Evolutionary conservation across 192 early-diverging fungal genomes (phyloP).

Genomic region (Podila horticola): DNA sequence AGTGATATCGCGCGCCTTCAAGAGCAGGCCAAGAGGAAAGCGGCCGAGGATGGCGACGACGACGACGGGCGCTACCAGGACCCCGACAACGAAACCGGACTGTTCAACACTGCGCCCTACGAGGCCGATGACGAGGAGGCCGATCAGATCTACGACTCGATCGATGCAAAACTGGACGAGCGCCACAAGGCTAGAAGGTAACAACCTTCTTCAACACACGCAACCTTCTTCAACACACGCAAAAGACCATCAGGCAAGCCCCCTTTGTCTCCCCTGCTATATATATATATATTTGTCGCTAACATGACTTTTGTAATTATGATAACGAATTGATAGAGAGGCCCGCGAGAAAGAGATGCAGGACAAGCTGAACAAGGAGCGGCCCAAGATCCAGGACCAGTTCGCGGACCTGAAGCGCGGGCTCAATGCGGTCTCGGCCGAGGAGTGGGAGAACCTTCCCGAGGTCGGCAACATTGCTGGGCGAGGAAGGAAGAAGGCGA

Average conservation of each 20-base stretch:
- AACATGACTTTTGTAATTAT: too few relatives aligned
- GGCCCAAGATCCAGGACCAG: conserved; percentile 87
- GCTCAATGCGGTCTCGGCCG: conserved; percentile 76
- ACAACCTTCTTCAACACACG: too few relatives aligned
- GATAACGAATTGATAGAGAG: conserved; percentile 58
- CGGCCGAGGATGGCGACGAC: conserved; percentile 70
- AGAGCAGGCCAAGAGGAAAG: conserved; percentile 57
- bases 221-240: too few relatives aligned
- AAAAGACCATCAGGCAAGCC: too few relatives aligned
- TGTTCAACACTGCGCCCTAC: conserved; percentile 89
- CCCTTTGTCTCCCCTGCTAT: too few relatives aligned
- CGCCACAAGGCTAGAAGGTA: conserved; percentile 72
- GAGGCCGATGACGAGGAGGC: conserved; percentile 99
- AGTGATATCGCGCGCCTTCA: conserved; percentile 49
- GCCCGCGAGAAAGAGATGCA: conserved; percentile 77
- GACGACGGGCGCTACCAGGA: conserved; percentile 85
- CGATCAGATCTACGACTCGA: conserved; percentile 88
- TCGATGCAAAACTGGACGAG: conserved; percentile 93
- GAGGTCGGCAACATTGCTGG: conserved; percentile 90
- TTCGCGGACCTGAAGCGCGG: conserved; percentile 92
- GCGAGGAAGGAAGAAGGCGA: conserved; percentile 74
- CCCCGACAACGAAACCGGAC: conserved; percentile 92
- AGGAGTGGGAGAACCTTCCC: conserved; percentile 85
- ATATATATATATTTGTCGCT: too few relatives aligned
- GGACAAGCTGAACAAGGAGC: conserved; percentile 71